Evolutionary conservation across 2,329 filamentous ascomycete genomes (phyloP), one percentile per base, ranked within the genome.

Genomic region (Magnaporthiopsis rhizophila): DNA sequence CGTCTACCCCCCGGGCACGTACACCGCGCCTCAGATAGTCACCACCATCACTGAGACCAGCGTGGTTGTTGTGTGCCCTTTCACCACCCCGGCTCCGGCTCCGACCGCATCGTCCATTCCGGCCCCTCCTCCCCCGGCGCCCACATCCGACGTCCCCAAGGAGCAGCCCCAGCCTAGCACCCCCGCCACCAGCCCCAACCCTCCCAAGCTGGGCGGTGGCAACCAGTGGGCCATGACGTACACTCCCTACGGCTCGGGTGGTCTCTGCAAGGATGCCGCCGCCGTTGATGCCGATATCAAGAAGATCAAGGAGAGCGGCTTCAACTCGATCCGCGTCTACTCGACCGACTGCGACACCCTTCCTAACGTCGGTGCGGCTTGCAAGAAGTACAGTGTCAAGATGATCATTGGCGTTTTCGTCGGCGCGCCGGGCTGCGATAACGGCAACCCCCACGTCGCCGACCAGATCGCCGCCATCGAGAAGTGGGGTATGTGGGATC

Each of bases 401-500:
- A 80, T 97, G 77, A 94, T 97, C 76, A 79, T 96, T 66, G 94
- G 94, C 76, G 84, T 98, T 80, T 97, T 89, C 82, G 89, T 97
- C 76, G 87, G 89, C 78, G 79, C 78, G 68, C 80, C 85, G 65
- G 81, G 82, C 72, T 86, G 85, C 78, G 79, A 78, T 71, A 83
- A 87, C 73, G 74, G 74, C 69, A 79, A 79, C 72, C 79, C 83
- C 65, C 86, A 84, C 64, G 87, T 92, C 69, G 80, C 87, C 73
- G 79, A 85, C 71, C 93, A 98, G 83, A 83, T 97, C 66, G 78
- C 82, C 38, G 85, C 86, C 66, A 89, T 97, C 75, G 81, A 85
- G 76, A 71, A 75, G 66, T 97, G 92, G 87, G 84, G 78, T 67
- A 78, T 90, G 76, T 96, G 89, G 87, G 83, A 87, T 67, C 75